Conservation (phyloP, 2,329 filamentous ascomycete genomes). For the Botryotinia convoluta region DNA sequence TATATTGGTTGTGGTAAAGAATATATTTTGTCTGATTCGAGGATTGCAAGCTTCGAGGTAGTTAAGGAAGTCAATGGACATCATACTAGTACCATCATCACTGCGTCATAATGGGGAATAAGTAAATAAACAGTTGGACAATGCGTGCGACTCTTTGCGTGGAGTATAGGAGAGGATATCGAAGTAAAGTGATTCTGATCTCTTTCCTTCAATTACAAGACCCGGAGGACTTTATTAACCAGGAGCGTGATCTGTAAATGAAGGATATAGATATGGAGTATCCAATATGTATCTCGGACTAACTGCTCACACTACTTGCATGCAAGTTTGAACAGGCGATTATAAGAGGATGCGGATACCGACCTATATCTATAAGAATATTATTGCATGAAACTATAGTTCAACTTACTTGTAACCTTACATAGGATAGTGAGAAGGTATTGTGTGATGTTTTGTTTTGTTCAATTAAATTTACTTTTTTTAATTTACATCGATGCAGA, state of each 20-base stretch:
- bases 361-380: slow-evolving; percentile 13
- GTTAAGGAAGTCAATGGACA: background rate
- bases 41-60: slow-evolving; percentile 2
- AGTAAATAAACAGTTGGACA: background rate
- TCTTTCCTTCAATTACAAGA: background rate
- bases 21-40: background rate
- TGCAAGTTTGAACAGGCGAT: slow-evolving; percentile 10
- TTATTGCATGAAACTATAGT: slow-evolving; percentile 8
- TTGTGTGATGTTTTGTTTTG: background rate
- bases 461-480: background rate
- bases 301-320: slow-evolving; percentile 1
- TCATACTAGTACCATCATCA: slow-evolving; percentile 5
- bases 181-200: background rate
- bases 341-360: slow-evolving; percentile 12
- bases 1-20: background rate
- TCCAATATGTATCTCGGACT: slow-evolving; percentile 6
- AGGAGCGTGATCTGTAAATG: background rate
- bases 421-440: background rate
- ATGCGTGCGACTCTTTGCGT: slow-evolving; percentile 5
- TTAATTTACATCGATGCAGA: background rate
- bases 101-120: background rate
- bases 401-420: slow-evolving; percentile 10
- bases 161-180: background rate
- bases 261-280: background rate
- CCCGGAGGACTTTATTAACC: background rate